phyloP scores from a whole-genome alignment of 1,139 yeast species.

The Kazachstania sp. region DNA sequence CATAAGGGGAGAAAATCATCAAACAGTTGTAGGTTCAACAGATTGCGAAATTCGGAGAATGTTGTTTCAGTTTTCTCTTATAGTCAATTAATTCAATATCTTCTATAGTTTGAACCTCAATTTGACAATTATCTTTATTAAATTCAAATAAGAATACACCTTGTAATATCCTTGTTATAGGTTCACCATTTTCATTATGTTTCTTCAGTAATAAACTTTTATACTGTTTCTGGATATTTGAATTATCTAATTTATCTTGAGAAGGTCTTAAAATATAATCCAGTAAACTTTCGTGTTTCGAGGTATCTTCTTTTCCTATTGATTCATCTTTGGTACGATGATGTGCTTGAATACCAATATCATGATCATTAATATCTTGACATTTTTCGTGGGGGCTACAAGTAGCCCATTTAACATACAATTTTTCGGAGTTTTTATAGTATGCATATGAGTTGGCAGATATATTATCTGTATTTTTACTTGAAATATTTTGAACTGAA shows the following conservation, averaged over 20 bases:
- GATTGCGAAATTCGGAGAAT: neutral
- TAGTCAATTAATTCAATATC: constrained; percentile 59
- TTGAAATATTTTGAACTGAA: constrained; percentile 13
- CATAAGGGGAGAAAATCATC: no score
- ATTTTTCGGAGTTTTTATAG: constrained; percentile 27
- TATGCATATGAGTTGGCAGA: neutral
- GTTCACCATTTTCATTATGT: constrained; percentile 13
- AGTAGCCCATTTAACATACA: constrained; percentile 55
- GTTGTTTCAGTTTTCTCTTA: constrained; percentile 18
- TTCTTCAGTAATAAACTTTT: neutral
- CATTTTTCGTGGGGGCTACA: constrained; percentile 30
- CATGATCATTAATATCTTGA: neutral
- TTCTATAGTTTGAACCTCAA: constrained; percentile 69
- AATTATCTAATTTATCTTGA: neutral
- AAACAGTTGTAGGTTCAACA: neutral
- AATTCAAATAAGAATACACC: constrained; percentile 77
- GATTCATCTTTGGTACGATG: neutral
- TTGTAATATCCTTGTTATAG: constrained; percentile 35
- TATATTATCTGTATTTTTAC: constrained; percentile 3
- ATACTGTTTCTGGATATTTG: neutral
- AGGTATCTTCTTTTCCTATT: neutral
- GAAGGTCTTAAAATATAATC: constrained; percentile 14
- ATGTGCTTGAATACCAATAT: neutral
- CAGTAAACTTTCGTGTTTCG: constrained; percentile 5
- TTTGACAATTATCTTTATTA: constrained; percentile 46